Evolutionary conservation across 2,329 filamentous ascomycete genomes (phyloP), one percentile per base, ranked within the genome.

Genomic region (Pseudogymnoascus sp.): DNA sequence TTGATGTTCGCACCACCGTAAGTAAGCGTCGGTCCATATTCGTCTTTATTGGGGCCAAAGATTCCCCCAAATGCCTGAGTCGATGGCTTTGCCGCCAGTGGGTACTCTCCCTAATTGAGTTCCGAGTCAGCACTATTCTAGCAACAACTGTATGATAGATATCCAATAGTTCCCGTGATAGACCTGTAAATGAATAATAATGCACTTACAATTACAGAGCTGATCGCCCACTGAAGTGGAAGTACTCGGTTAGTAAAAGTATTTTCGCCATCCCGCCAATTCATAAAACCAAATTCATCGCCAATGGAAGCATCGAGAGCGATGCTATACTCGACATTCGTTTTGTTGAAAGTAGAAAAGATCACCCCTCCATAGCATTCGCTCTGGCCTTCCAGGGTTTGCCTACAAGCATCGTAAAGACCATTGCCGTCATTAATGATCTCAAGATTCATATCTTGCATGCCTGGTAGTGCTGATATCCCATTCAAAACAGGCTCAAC

Each of bases 311-410:
- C 36, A 57, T 69, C 67, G 6, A 68, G 39, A 8, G 63, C 68
- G 14, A 69, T 65, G 36, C 20, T 64, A 37, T 69, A 69, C 14
- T 68, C 64, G 14, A 67, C 62, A 33, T 63, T 64, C 16, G 68
- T 69, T 14, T 67, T 61, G 36, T 69, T 69, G 37, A 64, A 64
- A 11, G 61, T 43, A n/a, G 60, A 43, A 57, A 69, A 69, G 2
- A 69, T 54, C 6, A 69, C 62, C 4, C 67, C 64, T 4, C 67
- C 67, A 58, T 63, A 69, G 57, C 67, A 69, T 22, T 69, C 62
- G 41, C 68, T 68, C 6, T 59, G 9, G 5, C 65, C 67, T 43
- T 60, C 16, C 8, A 63, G 35, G 14, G 63, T 63, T 61, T 69
- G 67, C 30, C 64, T 60, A 63, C 67, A 69, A 4, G 65, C 59